These are phyloP conservation scores for Rhodotorula sp. DNA, from an alignment of 1,284 basidiomycete genomes.

Conservation along the genomic window DNA sequence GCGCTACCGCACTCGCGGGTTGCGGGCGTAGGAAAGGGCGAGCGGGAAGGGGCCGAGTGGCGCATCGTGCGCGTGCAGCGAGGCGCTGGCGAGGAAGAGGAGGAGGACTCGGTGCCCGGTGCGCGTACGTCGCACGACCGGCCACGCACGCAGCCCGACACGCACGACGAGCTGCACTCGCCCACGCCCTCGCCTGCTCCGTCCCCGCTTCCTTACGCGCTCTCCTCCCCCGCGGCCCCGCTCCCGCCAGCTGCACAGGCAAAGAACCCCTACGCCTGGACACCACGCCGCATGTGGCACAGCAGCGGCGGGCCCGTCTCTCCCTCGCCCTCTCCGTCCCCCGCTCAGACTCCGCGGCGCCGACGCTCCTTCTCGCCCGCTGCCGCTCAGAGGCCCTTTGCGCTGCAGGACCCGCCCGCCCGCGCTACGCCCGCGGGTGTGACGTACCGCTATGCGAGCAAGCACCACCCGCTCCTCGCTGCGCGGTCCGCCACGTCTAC, in stretches of 20 bases:
- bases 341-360: neutral
- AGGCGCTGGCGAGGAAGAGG: neutral
- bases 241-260: too few relatives aligned
- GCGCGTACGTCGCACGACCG: too few relatives aligned
- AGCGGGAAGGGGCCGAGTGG: neutral
- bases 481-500: neutral
- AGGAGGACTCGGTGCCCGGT: neutral
- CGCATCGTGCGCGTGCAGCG: neutral
- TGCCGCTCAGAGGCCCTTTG: neutral
- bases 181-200: too few relatives aligned
- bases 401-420: neutral
- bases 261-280: too few relatives aligned
- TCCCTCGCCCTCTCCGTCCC: neutral
- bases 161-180: too few relatives aligned
- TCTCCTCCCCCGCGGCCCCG: too few relatives aligned
- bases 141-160: too few relatives aligned
- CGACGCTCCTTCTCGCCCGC: neutral
- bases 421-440: neutral
- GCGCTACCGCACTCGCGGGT: neutral
- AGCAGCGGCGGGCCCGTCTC: neutral
- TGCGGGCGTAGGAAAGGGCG: neutral
- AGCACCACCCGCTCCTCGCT: slow-evolving; percentile 4
- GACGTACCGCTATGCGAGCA: slow-evolving; percentile 1
- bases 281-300: too few relatives aligned
- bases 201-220: too few relatives aligned